A percentile compares a stretch with the other conserved stretches of the same genome.
phyloP scores from a whole-genome alignment of 495 filamentous ascomycete genomes.

The Aspergillus hancockii region DNA sequence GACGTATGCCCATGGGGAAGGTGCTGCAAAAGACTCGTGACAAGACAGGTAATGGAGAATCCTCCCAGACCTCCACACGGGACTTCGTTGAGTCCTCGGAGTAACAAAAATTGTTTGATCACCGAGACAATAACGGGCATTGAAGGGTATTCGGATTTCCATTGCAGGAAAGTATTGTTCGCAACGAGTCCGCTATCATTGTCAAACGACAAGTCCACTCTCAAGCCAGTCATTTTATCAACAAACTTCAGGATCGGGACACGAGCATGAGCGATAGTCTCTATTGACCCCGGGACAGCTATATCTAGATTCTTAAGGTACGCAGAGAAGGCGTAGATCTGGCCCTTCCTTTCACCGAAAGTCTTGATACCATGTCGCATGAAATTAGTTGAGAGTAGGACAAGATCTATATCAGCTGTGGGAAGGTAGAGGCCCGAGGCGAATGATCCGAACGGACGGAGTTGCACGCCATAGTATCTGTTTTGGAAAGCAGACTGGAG shows the following conservation, averaged over 20 bases:
- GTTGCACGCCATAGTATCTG: conserved; percentile 53
- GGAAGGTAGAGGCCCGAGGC: conserved; percentile 88
- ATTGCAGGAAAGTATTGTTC: conserved; percentile 73
- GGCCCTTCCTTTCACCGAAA: conserved; percentile 45
- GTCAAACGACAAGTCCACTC: conserved; percentile 92
- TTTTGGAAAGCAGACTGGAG: conserved; percentile 52
- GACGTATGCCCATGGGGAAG: conserved; percentile 64
- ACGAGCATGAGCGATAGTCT: conserved; percentile 71
- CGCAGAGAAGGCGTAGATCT: conserved; percentile 52
- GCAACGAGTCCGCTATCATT: conserved; percentile 78
- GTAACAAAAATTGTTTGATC: conserved; percentile 88
- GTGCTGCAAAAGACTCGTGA: conserved; percentile 81
- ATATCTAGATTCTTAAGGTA: conserved; percentile 52
- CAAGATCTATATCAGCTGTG: conserved; percentile 90
- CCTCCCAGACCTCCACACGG: conserved; percentile 89
- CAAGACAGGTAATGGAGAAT: conserved; percentile 89
- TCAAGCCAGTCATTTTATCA: conserved; percentile 69
- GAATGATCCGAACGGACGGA: conserved; percentile 86
- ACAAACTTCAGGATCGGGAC: conserved; percentile 93
- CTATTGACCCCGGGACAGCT: conserved; percentile 51
- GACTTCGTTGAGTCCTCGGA: conserved; percentile 89
- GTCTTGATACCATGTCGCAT: conserved; percentile 39
- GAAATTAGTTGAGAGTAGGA: conserved; percentile 71
- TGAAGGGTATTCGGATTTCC: conserved; percentile 75
- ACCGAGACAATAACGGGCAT: conserved; percentile 82